Conservation (phyloP, 169 alveolate species). For the Plasmodium coatneyi region DNA sequence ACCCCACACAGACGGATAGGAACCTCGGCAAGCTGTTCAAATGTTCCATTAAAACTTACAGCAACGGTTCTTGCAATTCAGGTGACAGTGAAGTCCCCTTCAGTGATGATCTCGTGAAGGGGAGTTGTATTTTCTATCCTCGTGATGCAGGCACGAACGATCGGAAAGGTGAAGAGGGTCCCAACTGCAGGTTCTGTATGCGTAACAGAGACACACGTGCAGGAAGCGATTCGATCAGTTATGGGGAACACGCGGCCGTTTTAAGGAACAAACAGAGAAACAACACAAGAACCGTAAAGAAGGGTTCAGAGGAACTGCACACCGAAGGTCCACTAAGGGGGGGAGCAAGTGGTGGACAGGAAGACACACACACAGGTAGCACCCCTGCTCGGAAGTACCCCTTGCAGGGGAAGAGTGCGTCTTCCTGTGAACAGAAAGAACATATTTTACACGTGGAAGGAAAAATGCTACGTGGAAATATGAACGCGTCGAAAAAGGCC, state of each 20-base stretch:
- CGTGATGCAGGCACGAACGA: not conserved
- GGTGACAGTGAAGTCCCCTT: not conserved
- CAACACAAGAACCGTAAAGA: not conserved
- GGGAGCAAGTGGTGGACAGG: not conserved
- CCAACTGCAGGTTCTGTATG: not conserved
- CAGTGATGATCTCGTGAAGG: not conserved
- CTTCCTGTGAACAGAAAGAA: not conserved
- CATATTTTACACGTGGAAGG: not conserved
- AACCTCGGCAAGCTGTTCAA: not conserved
- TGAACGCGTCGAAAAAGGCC: not conserved
- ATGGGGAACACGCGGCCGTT: not conserved
- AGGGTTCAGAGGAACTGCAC: not conserved
- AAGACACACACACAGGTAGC: not conserved
- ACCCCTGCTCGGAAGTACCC: not conserved
- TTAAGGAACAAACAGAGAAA: not conserved
- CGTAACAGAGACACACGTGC: not conserved
- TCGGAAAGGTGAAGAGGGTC: not conserved
- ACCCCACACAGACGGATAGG: not conserved
- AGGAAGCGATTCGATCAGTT: not conserved
- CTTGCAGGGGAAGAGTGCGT: not conserved
- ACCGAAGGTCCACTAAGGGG: not conserved
- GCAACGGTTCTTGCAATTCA: not conserved
- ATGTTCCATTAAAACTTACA: not conserved
- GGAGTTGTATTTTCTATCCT: not conserved
- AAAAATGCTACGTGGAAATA: not conserved